Evolutionary conservation across 371 early-diverging fungal species (phyloP), one percentile per base, ranked within the genome.

Genomic region (Synchytrium microbalum): DNA sequence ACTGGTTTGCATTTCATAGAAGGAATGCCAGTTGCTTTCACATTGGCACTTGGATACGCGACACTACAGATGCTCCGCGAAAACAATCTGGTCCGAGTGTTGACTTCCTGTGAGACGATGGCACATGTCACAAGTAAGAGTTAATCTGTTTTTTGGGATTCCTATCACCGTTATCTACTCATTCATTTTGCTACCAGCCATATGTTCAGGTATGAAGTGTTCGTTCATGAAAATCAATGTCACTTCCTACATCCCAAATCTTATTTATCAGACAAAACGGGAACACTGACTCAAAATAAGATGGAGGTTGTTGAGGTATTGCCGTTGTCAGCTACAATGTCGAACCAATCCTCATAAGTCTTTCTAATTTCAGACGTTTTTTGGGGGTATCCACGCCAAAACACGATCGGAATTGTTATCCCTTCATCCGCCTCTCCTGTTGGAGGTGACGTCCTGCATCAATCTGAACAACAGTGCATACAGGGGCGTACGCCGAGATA

Each of bases 91-190:
- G 98, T 98, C 2, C 87, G 96, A 61, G 90, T 92, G 54, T 82
- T 98, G 61, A 86, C 93, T 32, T 92, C 96, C 1, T 95, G 94
- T 69, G 98, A 98, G 79, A 95, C 95, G 27, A 96, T 96, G 96
- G 96, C 96, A 46, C 90, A 91, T 61, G 94, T 95, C 27, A 98
- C 96, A 3, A 88, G 90, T 27, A 90, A 96, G n/a, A n/a, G n/a
- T n/a, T n/a, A n/a, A n/a, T n/a, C n/a, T n/a, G n/a, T n/a, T n/a
- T n/a, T n/a, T n/a, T n/a, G n/a, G n/a, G n/a, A n/a, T n/a, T n/a
- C n/a, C n/a, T n/a, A n/a, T n/a, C n/a, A n/a, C n/a, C n/a, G n/a
- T n/a, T n/a, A n/a, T n/a, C n/a, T n/a, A n/a, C n/a, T n/a, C n/a
- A n/a, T n/a, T n/a, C 19, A 38, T 38, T 5, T 38, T 10, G 46